Conservation (phyloP, 352 stramenopile genomes). For the Phytophthora citrophthora region DNA sequence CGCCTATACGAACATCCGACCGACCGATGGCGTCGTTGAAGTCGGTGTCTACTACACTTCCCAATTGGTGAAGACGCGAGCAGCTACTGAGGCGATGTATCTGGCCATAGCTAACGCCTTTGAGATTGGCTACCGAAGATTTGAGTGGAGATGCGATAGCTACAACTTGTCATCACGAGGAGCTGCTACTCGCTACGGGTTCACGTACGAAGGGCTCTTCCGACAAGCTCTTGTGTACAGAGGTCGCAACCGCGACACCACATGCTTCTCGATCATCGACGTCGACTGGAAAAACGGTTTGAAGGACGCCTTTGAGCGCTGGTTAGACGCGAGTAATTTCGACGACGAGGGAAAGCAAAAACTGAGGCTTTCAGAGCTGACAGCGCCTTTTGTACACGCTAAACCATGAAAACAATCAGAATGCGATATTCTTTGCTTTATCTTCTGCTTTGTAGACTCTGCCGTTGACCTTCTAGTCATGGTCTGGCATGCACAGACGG, state of each 20-base stretch:
- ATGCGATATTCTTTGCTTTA: no score
- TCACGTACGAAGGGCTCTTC: slow-evolving; percentile 27
- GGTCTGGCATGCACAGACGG: slow-evolving; percentile 20
- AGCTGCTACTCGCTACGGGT: slow-evolving; percentile 15
- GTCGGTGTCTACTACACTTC: slow-evolving; percentile 15
- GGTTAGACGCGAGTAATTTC: slow-evolving; percentile 23
- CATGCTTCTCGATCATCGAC: slow-evolving; percentile 32
- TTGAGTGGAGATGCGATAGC: slow-evolving; percentile 28
- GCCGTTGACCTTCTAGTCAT: not conserved
- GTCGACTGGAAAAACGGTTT: slow-evolving; percentile 15
- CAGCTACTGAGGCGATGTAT: slow-evolving; percentile 21
- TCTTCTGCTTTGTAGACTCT: no score
- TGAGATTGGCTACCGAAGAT: slow-evolving; percentile 20
- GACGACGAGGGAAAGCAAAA: slow-evolving; percentile 20
- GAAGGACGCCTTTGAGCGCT: slow-evolving; percentile 8
- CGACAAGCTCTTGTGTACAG: slow-evolving; percentile 22
- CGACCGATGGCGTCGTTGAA: slow-evolving; percentile 11
- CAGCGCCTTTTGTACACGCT: slow-evolving; percentile 15
- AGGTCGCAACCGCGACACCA: slow-evolving; percentile 17
- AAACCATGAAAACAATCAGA: no score
- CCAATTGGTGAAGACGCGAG: slow-evolving; percentile 11
- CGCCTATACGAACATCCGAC: slow-evolving; percentile 13
- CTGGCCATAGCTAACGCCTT: slow-evolving; percentile 22
- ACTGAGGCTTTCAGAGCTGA: slow-evolving; percentile 27
- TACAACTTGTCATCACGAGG: slow-evolving; percentile 9